Base-by-base conservation (phyloP, 352 stramenopile species). In the Phytophthora uliginosa region DNA sequence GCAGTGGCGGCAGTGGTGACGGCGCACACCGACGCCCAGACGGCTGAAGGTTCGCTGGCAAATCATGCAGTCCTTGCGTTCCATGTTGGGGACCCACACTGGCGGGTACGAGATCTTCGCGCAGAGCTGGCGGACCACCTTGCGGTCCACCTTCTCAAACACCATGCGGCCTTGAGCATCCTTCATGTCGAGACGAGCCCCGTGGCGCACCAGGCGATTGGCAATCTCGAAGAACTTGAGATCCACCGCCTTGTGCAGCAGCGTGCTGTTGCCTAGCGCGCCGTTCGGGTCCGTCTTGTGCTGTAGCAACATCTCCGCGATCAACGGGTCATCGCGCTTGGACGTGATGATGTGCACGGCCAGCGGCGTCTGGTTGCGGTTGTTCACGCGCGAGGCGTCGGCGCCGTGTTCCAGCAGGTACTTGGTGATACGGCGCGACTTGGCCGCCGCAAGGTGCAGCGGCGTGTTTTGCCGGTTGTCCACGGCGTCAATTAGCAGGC, bases 1-100 rank as follows among this genome's bases (percentile, higher is more conserved):
- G 65, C 90, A 97, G 77, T 94, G 91, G 15, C 90, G 90, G 68
- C 90, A 97, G 75, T 97, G 90, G 69, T 97, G 90, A 24, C 90
- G 90, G 50, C 89, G 86, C 28, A 92, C 79, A 42, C 85, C 88
- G 13, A 95, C 66, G 24, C 71, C 72, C 3, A 96, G 71, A 28
- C 74, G 75, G 20, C 77, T 90, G 61, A 96, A 96, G 71, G 85
- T 82, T 53, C 86, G 86, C 59, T 82, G 72, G 69, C 90, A 95
- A n/a, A 88, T 76, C 88, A 97, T 97, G 73, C 90, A 97, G 62
- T 73, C 77, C 54, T 83, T 78, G 50, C 87, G 84, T 53, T 94
- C 88, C 18, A 82, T 76, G 66, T 97, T 82, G 0, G 87, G 84
- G 10, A 97, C 77, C 90, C 90, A 97, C 71, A 97, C 88, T 5